These are phyloP conservation scores for Auricularia sp. DNA, from an alignment of 768 basidiomycete species.

Conservation along the genomic window DNA sequence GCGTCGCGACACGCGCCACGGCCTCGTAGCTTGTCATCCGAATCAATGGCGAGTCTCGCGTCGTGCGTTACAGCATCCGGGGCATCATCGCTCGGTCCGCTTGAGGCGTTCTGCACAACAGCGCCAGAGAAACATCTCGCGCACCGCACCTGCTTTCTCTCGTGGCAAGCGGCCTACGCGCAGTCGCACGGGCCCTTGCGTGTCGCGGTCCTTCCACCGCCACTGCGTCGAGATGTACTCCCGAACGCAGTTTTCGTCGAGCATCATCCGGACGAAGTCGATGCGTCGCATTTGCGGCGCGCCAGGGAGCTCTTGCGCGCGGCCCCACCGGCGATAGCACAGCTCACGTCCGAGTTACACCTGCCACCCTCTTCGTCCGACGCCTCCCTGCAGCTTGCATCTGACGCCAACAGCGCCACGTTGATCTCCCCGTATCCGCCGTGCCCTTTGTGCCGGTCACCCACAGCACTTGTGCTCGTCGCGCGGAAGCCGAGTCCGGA, in stretches of 20 bases:
- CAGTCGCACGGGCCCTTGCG: neutral
- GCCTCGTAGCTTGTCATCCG: constrained; percentile 8
- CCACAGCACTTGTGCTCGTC: neutral
- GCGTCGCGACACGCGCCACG: constrained; percentile 8
- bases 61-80: neutral
- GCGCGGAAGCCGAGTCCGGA: neutral
- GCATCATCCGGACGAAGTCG: neutral
- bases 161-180: constrained; percentile 14
- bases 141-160: constrained; percentile 15
- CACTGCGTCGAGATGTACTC: neutral
- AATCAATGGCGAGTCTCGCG: neutral
- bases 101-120: constrained; percentile 15
- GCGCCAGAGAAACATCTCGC: constrained; percentile 16
- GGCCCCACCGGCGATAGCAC: neutral
- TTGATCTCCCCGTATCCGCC: neutral
- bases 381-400: neutral
- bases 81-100: constrained; percentile 9
- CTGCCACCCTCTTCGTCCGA: too few species aligned
- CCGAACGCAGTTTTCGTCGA: neutral
- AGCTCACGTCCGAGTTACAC: neutral
- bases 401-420: neutral
- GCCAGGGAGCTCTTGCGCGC: neutral
- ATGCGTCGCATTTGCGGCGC: neutral
- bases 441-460: neutral
- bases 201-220: neutral